A percentile compares a stretch with the other conserved stretches of the same genome.
These are phyloP conservation scores for Talaromyces marneffei DNA, from an alignment of 2,329 filamentous ascomycete species.

Conservation along the genomic window DNA sequence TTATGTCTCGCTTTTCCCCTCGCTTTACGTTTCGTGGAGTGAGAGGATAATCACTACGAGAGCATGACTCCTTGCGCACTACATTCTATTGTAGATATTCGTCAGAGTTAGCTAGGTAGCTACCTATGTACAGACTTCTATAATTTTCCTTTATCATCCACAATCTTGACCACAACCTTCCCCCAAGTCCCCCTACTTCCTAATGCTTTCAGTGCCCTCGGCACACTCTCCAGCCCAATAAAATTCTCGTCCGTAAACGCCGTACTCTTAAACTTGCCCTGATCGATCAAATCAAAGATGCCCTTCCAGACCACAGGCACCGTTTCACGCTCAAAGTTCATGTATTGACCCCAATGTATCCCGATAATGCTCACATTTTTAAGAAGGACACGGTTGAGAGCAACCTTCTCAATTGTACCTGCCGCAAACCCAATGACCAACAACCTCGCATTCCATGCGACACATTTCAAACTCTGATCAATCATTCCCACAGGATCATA, in stretches of 20 bases:
- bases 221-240: constrained; percentile 72
- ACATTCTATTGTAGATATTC: background rate
- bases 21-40: constrained; percentile 16
- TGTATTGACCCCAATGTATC: constrained; percentile 86
- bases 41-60: constrained; percentile 28
- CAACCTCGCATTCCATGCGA: constrained; percentile 85
- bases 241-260: constrained; percentile 69
- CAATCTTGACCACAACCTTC: constrained; percentile 86
- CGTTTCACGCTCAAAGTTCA: constrained; percentile 63
- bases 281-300: constrained; percentile 68
- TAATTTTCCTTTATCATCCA: constrained; percentile 47
- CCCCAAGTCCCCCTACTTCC: constrained; percentile 85
- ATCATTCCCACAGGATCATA: constrained; percentile 92
- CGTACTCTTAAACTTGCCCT: constrained; percentile 75
- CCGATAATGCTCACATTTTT: constrained; percentile 92
- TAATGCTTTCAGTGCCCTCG: constrained; percentile 68
- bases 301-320: constrained; percentile 73
- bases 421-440: constrained; percentile 86
- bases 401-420: constrained; percentile 81
- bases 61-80: constrained; percentile 44
- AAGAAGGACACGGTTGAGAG: constrained; percentile 83
- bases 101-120: background rate
- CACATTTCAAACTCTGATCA: constrained; percentile 81
- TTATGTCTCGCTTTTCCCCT: constrained; percentile 22
- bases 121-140: background rate